Conservation (phyloP, 2,329 filamentous ascomycete species). For the Cladophialophora bantiana region DNA sequence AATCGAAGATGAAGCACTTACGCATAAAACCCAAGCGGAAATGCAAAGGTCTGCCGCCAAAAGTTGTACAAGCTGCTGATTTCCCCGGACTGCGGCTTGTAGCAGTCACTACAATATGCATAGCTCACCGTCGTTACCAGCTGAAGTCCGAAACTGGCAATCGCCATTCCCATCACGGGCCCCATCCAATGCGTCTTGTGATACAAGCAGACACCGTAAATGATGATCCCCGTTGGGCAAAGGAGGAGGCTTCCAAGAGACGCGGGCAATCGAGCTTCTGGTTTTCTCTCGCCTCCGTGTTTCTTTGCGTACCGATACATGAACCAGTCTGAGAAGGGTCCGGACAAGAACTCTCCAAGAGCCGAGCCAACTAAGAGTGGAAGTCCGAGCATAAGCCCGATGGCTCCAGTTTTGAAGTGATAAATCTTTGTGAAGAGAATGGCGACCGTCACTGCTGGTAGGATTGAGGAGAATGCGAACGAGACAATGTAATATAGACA, state of each 20-base stretch:
- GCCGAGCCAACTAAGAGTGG: conserved; percentile 2
- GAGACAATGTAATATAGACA: conserved; percentile 4
- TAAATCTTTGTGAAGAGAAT: conserved; percentile 6
- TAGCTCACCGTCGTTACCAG: conserved; percentile 15
- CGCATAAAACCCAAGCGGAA: not conserved
- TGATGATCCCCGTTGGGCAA: conserved; percentile 15
- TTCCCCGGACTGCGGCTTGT: conserved; percentile 18
- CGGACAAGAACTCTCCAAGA: conserved; percentile 28
- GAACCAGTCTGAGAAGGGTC: conserved; percentile 37
- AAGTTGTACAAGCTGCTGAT: conserved; percentile 14
- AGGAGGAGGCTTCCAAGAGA: not conserved
- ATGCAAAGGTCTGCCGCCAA: not conserved
- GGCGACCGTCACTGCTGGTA: conserved; percentile 5
- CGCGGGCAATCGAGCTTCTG: conserved; percentile 31
- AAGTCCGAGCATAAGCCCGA: conserved; percentile 7
- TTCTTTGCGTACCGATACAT: conserved; percentile 30
- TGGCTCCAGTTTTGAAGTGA: not conserved
- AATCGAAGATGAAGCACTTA: not conserved
- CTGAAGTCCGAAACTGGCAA: conserved; percentile 17
- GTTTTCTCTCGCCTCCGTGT: conserved; percentile 35
- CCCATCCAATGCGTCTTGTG: conserved; percentile 15
- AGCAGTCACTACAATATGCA: conserved; percentile 19
- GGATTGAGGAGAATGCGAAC: conserved; percentile 1
- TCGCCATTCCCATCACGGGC: conserved; percentile 14
- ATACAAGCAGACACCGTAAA: conserved; percentile 13